Evolutionary conservation across 1,139 yeast genomes (phyloP), one percentile per base, ranked within the genome.

Genomic region (Blastobotrys indianensis): DNA sequence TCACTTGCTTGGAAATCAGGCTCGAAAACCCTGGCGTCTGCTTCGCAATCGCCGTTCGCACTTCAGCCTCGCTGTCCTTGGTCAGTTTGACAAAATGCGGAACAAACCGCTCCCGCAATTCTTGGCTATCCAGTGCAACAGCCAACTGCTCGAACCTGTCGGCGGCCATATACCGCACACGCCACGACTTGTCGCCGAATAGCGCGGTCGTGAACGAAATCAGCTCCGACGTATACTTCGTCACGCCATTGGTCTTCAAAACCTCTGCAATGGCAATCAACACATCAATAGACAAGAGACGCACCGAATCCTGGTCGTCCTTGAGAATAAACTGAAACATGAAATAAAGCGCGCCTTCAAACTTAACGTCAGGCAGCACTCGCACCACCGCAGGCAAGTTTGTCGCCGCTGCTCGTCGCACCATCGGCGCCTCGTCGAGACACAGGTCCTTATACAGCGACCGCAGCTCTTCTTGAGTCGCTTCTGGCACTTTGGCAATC

Each of bases 371-470:
- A 11, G 76, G 72, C 39, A 87, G 73, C 46, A 77, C 69, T 54
- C 79, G 77, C 54, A 90, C 78, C 48, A 90, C 70, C 39, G 67
- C 70, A 1, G 97, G 95, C 55, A 92, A 75, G 63, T 84, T 79
- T 37, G 80, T 78, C 8, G 96, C 97, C 13, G 97, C 95, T 13
- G 95, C 84, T 62, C 97, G 80, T 66, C 97, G 80, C 32, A 92
- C 98, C 97, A 94, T 90, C 49, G 99, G 99, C 20, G 95, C 87
- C 52, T 94, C 98, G 66, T 94, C 98, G 53, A 77, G 77, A 43
- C 86, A 78, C 55, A 92, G 72, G 56, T 81, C 83, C 52, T 79
- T 72, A 64, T 83, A 90, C 47, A 82, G 66, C 39, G 75, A 73
- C 52, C 88, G 73, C 51, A 92, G 72, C 42, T 80, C 82, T 12